These are phyloP conservation scores for Curvularia hawaiiensis DNA, from an alignment of 2,329 filamentous ascomycete species.

Conservation along the genomic window DNA sequence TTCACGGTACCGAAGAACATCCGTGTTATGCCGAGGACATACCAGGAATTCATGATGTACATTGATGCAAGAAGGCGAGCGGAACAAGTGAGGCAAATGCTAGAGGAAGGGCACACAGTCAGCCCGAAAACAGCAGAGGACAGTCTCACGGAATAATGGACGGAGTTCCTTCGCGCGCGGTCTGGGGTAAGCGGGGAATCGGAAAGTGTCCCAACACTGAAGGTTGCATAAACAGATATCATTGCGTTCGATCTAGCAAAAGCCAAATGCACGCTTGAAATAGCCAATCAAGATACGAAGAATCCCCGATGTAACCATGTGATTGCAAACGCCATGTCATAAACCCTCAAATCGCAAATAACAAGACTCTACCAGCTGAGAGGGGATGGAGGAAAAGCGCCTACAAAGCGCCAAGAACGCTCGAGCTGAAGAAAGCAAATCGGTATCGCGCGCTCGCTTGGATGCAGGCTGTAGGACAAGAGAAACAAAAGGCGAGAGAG, in stretches of 20 bases:
- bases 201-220: neutral
- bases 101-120: constrained; percentile 37
- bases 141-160: constrained; percentile 43
- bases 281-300: constrained; percentile 1
- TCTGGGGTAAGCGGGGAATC: neutral
- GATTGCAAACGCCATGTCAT: constrained; percentile 3
- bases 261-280: neutral
- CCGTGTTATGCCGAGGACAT: constrained; percentile 68
- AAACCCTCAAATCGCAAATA: neutral
- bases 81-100: constrained; percentile 52
- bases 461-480: neutral
- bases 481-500: neutral
- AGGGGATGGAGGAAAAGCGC: neutral
- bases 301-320: neutral
- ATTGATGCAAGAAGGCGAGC: constrained; percentile 64
- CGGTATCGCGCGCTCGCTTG: neutral
- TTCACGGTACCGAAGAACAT: constrained; percentile 69
- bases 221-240: neutral
- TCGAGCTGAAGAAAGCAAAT: neutral
- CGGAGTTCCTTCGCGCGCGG: neutral
- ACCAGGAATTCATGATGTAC: constrained; percentile 69
- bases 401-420: constrained; percentile 4
- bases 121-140: constrained; percentile 40
- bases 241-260: neutral
- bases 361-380: neutral